Conservation (phyloP, 2,329 filamentous ascomycete species). For the Daldinia eschscholtzii region DNA sequence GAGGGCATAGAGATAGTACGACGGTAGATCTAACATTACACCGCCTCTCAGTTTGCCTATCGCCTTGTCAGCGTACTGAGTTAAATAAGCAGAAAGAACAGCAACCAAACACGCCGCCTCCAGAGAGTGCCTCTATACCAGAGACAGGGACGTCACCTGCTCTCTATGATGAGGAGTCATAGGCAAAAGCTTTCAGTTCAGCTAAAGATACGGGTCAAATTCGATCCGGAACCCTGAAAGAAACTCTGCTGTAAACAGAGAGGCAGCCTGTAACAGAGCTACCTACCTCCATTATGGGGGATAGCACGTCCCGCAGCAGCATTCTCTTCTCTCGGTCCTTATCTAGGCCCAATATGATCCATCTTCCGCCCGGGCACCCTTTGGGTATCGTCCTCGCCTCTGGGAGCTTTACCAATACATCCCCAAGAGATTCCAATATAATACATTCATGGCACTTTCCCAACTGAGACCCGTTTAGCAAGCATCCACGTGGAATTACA, state of each 20-base stretch:
- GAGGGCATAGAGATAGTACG: conserved; percentile 11
- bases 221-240: background rate
- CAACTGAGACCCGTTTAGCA: no score
- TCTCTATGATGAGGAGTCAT: background rate
- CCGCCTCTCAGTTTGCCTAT: background rate
- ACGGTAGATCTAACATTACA: background rate
- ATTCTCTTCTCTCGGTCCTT: no score
- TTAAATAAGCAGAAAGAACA: background rate
- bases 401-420: no score
- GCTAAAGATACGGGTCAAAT: background rate
- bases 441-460: no score
- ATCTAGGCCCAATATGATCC: no score
- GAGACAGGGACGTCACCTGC: background rate
- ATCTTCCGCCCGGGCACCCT: no score
- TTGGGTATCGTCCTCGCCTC: no score
- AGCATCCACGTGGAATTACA: no score
- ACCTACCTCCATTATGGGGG: no score
- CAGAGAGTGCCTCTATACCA: background rate
- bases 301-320: no score
- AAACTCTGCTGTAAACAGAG: background rate
- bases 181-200: background rate
- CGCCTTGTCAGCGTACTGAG: background rate
- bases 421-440: no score
- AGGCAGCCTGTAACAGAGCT: no score
- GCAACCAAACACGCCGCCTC: background rate